Conservation (phyloP, 208 protist genomes). For the Naegleria fowleri region DNA sequence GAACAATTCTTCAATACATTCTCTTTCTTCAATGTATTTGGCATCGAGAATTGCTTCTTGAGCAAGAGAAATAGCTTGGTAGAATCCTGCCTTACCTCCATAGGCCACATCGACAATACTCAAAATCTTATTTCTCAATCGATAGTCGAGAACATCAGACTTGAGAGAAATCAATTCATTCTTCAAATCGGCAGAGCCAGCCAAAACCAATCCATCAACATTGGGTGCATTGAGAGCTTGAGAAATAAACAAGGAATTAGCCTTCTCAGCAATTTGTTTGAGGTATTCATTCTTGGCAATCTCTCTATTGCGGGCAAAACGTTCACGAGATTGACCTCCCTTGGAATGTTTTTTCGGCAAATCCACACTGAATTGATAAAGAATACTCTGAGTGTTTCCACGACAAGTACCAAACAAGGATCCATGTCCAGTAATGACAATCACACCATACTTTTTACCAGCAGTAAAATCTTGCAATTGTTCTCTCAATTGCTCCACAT, state of each 20-base stretch:
- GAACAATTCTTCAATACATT: constrained; percentile 95
- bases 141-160: constrained; percentile 93
- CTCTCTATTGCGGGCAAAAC: constrained; percentile 98
- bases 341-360: constrained; percentile 99
- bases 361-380: constrained; percentile 98
- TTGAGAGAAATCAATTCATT: constrained; percentile 86
- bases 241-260: constrained; percentile 94
- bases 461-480: constrained; percentile 97
- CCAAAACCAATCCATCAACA: constrained; percentile 95
- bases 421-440: constrained; percentile 98
- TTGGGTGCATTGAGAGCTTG: constrained; percentile 97
- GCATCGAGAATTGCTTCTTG: constrained; percentile 89
- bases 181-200: constrained; percentile 99
- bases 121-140: constrained; percentile 89
- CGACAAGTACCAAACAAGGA: constrained; percentile 92
- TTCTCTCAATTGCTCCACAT: constrained; percentile 91
- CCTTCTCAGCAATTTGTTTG: constrained; percentile 94
- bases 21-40: constrained; percentile 99
- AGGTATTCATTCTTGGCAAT: constrained; percentile 99
- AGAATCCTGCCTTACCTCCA: constrained; percentile 98
- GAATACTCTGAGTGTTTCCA: constrained; percentile 90
- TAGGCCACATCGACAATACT: constrained; percentile 98
- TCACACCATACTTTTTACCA: constrained; percentile 99
- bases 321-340: constrained; percentile 98
- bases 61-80: constrained; percentile 98